Conservation (phyloP, 2,329 filamentous ascomycete species). For the Phoma sp. region DNA sequence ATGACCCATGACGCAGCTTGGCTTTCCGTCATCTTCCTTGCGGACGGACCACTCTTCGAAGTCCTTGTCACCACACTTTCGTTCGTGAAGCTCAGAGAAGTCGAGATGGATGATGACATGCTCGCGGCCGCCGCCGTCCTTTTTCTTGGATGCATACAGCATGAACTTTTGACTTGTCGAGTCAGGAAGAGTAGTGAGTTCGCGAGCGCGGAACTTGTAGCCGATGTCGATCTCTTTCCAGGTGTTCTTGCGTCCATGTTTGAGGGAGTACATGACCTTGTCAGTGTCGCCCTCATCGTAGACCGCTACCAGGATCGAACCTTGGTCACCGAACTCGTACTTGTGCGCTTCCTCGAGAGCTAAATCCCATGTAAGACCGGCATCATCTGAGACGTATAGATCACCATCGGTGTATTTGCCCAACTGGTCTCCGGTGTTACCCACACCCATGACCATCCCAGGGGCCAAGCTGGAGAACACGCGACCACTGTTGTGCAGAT, state of each 20-base stretch:
- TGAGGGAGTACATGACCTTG: constrained; percentile 77
- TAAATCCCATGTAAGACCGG: constrained; percentile 82
- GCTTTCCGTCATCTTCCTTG: constrained; percentile 77
- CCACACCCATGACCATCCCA: constrained; percentile 90
- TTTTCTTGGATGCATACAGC: constrained; percentile 65
- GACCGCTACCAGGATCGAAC: constrained; percentile 84
- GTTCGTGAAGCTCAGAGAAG: constrained; percentile 80
- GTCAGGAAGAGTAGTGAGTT: constrained; percentile 87
- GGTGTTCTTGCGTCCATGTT: constrained; percentile 75
- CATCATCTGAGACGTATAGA: constrained; percentile 89
- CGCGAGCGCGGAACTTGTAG: constrained; percentile 71
- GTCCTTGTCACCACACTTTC: constrained; percentile 76
- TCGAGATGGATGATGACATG: constrained; percentile 78
- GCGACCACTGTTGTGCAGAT: constrained; percentile 79
- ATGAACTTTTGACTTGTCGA: constrained; percentile 93
- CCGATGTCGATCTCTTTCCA: constrained; percentile 79
- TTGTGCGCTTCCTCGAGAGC: constrained; percentile 83
- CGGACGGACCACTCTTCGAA: constrained; percentile 89
- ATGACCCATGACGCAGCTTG: constrained; percentile 94
- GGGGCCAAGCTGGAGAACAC: constrained; percentile 94
- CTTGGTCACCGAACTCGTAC: constrained; percentile 95
- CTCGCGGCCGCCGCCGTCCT: constrained; percentile 56
- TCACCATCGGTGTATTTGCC: constrained; percentile 74
- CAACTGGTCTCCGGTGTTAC: constrained; percentile 82
- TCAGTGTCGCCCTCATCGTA: constrained; percentile 69